Percentiles rank a stretch among this genome's conserved stretches.
Conservation (phyloP, 495 filamentous ascomycete genomes). For the Aspergillus baeticus region DNA sequence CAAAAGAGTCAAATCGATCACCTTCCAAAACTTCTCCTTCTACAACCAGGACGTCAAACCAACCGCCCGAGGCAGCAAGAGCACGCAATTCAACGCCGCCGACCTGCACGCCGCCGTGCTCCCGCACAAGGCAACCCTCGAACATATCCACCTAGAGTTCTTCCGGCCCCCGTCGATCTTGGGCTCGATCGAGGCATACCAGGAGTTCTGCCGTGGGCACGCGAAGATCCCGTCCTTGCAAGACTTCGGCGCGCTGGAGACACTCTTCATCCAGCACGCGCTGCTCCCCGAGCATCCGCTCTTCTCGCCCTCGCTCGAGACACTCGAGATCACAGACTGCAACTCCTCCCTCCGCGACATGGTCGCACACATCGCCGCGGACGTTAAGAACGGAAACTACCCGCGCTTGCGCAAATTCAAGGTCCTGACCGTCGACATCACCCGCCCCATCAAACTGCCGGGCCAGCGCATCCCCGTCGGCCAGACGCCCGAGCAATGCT, state of each 20-base stretch:
- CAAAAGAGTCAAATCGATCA: slow-evolving; percentile 20
- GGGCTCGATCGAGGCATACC: background rate
- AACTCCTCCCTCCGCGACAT: slow-evolving; percentile 22
- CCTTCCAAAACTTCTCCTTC: slow-evolving; percentile 15
- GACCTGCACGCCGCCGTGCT: slow-evolving; percentile 20
- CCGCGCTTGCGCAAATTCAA: slow-evolving; percentile 17
- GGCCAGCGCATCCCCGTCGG: slow-evolving; percentile 22
- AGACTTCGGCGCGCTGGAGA: slow-evolving; percentile 23
- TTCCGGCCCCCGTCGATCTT: background rate
- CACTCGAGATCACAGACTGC: slow-evolving; percentile 23
- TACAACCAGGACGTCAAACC: background rate
- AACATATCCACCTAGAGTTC: slow-evolving; percentile 18
- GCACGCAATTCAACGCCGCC: slow-evolving; percentile 18
- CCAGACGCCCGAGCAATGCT: slow-evolving; percentile 23
- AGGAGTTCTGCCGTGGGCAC: slow-evolving; percentile 4
- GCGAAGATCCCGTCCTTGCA: slow-evolving; percentile 21
- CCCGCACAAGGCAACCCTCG: slow-evolving; percentile 22
- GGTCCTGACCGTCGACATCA: slow-evolving; percentile 21
- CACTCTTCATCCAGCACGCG: slow-evolving; percentile 19
- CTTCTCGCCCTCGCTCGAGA: slow-evolving; percentile 20
- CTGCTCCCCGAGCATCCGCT: slow-evolving; percentile 22
- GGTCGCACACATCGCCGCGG: slow-evolving; percentile 21
- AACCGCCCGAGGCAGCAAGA: background rate
- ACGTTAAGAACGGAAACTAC: slow-evolving; percentile 18
- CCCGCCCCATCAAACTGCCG: slow-evolving; percentile 19